Base-by-base conservation (phyloP, 1,284 basidiomycete genomes). In the Gomphus sp. region DNA sequence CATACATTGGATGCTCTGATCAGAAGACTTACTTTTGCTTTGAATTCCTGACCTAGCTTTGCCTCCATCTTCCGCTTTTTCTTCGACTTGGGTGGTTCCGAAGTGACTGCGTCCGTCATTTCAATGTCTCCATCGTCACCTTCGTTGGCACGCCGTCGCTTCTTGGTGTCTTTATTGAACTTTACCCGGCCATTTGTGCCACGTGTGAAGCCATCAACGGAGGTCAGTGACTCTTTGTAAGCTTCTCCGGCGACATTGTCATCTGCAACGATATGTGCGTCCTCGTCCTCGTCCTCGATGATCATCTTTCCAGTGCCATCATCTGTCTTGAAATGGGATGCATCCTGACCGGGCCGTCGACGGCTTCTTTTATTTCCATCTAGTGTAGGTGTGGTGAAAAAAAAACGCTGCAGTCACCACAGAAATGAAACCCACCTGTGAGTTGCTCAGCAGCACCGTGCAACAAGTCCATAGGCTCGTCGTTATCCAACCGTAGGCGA, bases 81-180 rank as follows among this genome's bases (percentile, higher is more conserved):
- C 67, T 79, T 78, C 68, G 80, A 84, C 48, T 73, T 69, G 59
- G 71, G 74, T 33, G 68, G 66, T 18, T 69, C 65, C 48, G 68
- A 63, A 31, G 70, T 66, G 44, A 73, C 71, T 16, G 72, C 76
- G 61, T 82, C 83, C 8, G 70, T 84, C 84, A 90, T 90, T 66
- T 88, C 89, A 51, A 90, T 74, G 64, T 92, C 90, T 44, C 77
- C 80, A 33, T 77, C 78, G 28, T 43, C 56, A 16, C 85, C 86
- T 28, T 76, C 75, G 61, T 80, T 78, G 43, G 81, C 80, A 56
- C 87, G 79, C 61, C 93, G 74, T 60, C 89, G 81, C 67, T 93
- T 91, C 74, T 95, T 96, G 31, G 91, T 96, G 68, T 98, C 91
- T 74, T 98, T 98, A 76, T 98, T 93, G 75, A 98, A 97, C 73